Evolutionary conservation across 2,329 filamentous ascomycete species (phyloP).

Genomic region (Sclerotinia trifoliorum): DNA sequence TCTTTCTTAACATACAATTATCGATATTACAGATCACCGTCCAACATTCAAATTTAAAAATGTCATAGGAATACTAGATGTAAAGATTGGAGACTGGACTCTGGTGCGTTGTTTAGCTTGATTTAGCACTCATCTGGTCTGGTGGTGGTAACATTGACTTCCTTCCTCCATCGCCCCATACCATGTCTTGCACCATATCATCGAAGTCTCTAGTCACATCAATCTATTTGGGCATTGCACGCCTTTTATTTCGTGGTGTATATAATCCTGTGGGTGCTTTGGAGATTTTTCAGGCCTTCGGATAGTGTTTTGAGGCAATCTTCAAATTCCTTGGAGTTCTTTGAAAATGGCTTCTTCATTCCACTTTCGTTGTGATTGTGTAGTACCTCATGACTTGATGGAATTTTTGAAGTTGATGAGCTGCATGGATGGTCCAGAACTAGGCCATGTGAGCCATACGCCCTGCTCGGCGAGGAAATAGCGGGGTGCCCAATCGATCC

Average conservation of each 20-base stretch:
- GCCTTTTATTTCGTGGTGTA: neutral
- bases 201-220: neutral
- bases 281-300: neutral
- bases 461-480: slow-evolving; percentile 7
- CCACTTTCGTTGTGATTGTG: slow-evolving; percentile 22
- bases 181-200: neutral
- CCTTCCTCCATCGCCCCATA: neutral
- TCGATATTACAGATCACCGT: neutral
- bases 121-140: neutral
- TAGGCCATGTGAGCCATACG: slow-evolving; percentile 11
- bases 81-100: neutral
- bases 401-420: slow-evolving; percentile 10
- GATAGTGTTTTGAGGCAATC: slow-evolving; percentile 19
- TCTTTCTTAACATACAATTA: slow-evolving; percentile 6
- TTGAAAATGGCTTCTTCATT: slow-evolving; percentile 6
- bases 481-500: slow-evolving; percentile 16
- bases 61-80: neutral
- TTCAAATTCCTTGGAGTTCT: neutral
- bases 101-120: neutral
- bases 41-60: neutral
- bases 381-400: slow-evolving; percentile 20
- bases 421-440: slow-evolving; percentile 4
- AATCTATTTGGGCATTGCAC: neutral
- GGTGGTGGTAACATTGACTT: slow-evolving; percentile 1
- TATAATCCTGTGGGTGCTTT: neutral